Conservation (phyloP, 1,284 basidiomycete species). For the Trichosporon asahii region DNA sequence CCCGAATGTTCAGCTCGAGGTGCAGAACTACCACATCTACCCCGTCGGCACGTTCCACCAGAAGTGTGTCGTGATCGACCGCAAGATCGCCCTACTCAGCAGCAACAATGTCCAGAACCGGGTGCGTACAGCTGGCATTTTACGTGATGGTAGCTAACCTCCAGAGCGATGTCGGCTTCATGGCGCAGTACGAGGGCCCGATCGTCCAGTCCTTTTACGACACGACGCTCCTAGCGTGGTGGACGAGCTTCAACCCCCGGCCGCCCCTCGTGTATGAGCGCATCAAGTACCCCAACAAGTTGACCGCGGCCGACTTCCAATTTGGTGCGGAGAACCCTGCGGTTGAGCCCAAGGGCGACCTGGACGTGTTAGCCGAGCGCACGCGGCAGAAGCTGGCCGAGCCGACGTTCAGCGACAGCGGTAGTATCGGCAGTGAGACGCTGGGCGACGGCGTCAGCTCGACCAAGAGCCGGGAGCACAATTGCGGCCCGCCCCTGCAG, state of each 20-base stretch:
- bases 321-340: slow-evolving; percentile 32
- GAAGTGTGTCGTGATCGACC: slow-evolving; percentile 68
- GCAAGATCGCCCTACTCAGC: slow-evolving; percentile 59
- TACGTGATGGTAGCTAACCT: slow-evolving; percentile 58
- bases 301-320: slow-evolving; percentile 14
- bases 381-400: slow-evolving; percentile 28
- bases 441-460: background rate
- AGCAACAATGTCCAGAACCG: slow-evolving; percentile 63
- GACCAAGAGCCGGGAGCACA: slow-evolving; percentile 10
- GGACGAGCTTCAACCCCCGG: slow-evolving; percentile 57
- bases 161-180: slow-evolving; percentile 65
- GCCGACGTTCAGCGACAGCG: slow-evolving; percentile 20
- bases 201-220: slow-evolving; percentile 70
- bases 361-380: slow-evolving; percentile 22
- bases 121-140: background rate
- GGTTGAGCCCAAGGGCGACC: slow-evolving; percentile 26
- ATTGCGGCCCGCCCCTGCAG: slow-evolving; percentile 39
- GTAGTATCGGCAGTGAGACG: background rate
- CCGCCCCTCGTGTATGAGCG: slow-evolving; percentile 55
- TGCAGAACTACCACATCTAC: slow-evolving; percentile 41
- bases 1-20: slow-evolving; percentile 23
- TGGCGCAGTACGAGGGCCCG: slow-evolving; percentile 62
- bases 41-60: slow-evolving; percentile 60
- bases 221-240: slow-evolving; percentile 65
- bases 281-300: slow-evolving; percentile 16